Evolutionary conservation across 352 stramenopile species (phyloP).

Genomic region (Achlya hypogyna): DNA sequence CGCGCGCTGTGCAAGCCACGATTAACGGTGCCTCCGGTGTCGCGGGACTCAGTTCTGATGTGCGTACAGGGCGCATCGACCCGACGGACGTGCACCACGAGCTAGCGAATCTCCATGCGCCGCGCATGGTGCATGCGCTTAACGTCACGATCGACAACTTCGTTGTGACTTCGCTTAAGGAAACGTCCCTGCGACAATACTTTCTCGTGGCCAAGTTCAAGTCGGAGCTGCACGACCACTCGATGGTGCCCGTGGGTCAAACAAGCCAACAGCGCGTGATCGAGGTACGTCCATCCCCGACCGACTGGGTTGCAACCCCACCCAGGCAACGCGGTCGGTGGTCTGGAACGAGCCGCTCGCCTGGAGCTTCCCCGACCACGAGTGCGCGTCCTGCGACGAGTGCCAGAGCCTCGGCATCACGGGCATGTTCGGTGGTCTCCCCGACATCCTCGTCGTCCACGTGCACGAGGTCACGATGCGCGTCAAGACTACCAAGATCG

Average conservation of each 20-base stretch:
- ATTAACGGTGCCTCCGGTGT: constrained; percentile 4
- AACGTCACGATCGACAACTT: constrained; percentile 42
- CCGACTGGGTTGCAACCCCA: not conserved
- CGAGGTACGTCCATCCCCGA: not conserved
- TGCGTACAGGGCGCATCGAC: constrained; percentile 11
- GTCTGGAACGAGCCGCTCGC: constrained; percentile 63
- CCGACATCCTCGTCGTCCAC: constrained; percentile 72
- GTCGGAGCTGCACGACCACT: constrained; percentile 71
- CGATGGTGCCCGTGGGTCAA: constrained; percentile 59
- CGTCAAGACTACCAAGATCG: constrained; percentile 78
- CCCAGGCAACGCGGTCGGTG: constrained; percentile 22
- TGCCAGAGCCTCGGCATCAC: constrained; percentile 47
- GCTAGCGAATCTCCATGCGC: constrained; percentile 20
- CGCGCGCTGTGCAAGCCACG: constrained; percentile 65
- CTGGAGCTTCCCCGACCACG: constrained; percentile 74
- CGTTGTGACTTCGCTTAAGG: constrained; percentile 66
- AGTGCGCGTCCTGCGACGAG: constrained; percentile 60
- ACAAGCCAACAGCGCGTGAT: constrained; percentile 52
- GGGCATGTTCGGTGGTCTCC: constrained; percentile 57
- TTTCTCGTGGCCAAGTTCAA: constrained; percentile 83
- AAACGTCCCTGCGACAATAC: constrained; percentile 65
- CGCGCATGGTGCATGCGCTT: constrained; percentile 53
- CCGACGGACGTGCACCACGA: not conserved
- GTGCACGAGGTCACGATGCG: constrained; percentile 78
- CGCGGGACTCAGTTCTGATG: not conserved